Evolutionary conservation across 371 early-diverging fungal species (phyloP), one percentile per base, ranked within the genome.

Genomic region (Parasitella parasitica): DNA sequence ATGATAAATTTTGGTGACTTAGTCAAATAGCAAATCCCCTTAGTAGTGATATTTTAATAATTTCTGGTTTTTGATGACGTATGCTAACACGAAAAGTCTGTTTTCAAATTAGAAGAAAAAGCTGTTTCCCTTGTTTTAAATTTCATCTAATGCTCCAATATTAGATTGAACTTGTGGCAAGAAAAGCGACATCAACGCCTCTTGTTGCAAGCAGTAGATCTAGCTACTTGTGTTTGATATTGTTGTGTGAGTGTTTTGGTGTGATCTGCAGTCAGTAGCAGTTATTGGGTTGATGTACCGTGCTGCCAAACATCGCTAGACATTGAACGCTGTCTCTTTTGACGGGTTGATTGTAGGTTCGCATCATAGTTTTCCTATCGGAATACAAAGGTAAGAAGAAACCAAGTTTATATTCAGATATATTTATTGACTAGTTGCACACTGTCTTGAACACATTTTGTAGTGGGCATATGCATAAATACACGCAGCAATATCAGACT

Each of bases 291-390:
- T 57, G 57, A 57, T 57, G 57, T 57, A 57, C 57, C 48, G 57
- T 57, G 57, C 57, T 57, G 57, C 57, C 57, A 57, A 57, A 57
- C 57, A 57, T 57, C 57, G 57, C 57, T 57, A 57, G 46, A 57
- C 15, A 48, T 57, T 48, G 57, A 43, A 34, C 43, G 48, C 57
- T 48, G 57, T 57, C 46, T 46, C 48, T 57, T 54, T 57, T 57
- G 57, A 57, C 48, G 48, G 57, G 57, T 46, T 57, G 48, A 46
- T 34, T 57, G 57, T 46, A 48, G 48, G 48, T 34, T 26, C 36
- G 34, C 57, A 57, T 22, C 57, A 13, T 46, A 46, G 35, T 38
- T 50, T 16, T 50, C 50, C 50, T 50, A 50, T 50, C 30, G 26
- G 16, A 50, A 30, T 16, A 50, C 13, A 50, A 16, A 50, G 50